phyloP scores from a whole-genome alignment of 768 basidiomycete species.

The Calvatia gigantea region DNA sequence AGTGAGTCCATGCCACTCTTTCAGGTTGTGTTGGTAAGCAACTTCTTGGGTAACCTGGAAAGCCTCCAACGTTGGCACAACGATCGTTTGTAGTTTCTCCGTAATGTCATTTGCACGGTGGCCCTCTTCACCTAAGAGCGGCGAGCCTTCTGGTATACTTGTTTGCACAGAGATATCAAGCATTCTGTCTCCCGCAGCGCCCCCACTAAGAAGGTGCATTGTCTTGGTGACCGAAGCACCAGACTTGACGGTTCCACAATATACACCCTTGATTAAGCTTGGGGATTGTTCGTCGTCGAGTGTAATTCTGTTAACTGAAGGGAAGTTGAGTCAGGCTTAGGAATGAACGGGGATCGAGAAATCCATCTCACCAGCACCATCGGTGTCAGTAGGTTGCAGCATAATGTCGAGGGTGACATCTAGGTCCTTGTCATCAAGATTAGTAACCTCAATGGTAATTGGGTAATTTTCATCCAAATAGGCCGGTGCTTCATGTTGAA shows the following conservation, averaged over 20 bases:
- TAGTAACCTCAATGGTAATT: constrained; percentile 66
- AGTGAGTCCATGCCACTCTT: constrained; percentile 41
- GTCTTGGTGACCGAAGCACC: constrained; percentile 58
- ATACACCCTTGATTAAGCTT: constrained; percentile 69
- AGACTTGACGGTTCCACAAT: constrained; percentile 60
- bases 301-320: constrained; percentile 55
- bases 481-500: constrained; percentile 65
- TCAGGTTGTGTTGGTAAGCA: constrained; percentile 44
- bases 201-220: constrained; percentile 57
- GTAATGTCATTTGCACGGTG: constrained; percentile 32
- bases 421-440: constrained; percentile 66
- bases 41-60: constrained; percentile 53
- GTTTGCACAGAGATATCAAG: constrained; percentile 83
- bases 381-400: constrained; percentile 76
- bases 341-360: neutral
- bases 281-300: constrained; percentile 64
- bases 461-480: constrained; percentile 81
- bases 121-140: constrained; percentile 18
- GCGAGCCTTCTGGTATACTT: constrained; percentile 26
- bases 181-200: constrained; percentile 65
- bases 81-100: constrained; percentile 66
- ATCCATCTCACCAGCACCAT: constrained; percentile 56
- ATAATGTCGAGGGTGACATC: constrained; percentile 71
- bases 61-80: constrained; percentile 63
- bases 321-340: neutral